Conservation (phyloP, 2,329 filamentous ascomycete species). For the Verticillium alfalfae region DNA sequence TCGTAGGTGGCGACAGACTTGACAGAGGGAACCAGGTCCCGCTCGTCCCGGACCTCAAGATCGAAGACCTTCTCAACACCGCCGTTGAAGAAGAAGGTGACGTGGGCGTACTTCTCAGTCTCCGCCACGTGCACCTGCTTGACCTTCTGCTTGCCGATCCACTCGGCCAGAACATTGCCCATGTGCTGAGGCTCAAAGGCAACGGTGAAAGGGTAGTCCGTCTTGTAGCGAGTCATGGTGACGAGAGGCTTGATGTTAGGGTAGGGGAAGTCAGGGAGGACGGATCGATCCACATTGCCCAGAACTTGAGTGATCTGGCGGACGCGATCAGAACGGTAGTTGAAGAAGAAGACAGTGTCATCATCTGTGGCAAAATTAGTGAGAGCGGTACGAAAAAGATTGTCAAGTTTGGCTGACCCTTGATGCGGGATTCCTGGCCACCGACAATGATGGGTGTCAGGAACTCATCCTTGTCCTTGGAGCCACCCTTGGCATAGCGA, state of each 20-base stretch:
- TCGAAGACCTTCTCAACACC: conserved; percentile 95
- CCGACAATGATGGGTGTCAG: conserved; percentile 94
- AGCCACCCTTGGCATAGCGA: conserved; percentile 69
- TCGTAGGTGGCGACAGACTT: conserved; percentile 91
- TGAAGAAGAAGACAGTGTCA: conserved; percentile 99
- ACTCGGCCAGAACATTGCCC: conserved; percentile 98
- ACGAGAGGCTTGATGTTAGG: conserved; percentile 80
- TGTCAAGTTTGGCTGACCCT: conserved; percentile 51
- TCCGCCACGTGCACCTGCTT: conserved; percentile 96
- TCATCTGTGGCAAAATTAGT: conserved; percentile 54
- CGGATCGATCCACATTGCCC: conserved; percentile 86
- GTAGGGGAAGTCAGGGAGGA: conserved; percentile 85
- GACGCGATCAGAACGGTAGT: conserved; percentile 97
- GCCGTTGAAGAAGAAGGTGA: conserved; percentile 99
- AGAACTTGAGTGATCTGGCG: conserved; percentile 94
- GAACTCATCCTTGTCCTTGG: conserved; percentile 87
- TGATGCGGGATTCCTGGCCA: conserved; percentile 77
- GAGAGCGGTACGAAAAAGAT: background rate
- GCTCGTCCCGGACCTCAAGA: conserved; percentile 76
- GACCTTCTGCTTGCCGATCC: conserved; percentile 81
- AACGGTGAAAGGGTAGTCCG: conserved; percentile 84
- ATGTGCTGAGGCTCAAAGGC: conserved; percentile 94
- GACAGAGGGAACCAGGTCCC: conserved; percentile 79
- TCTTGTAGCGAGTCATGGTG: conserved; percentile 99
- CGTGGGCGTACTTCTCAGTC: conserved; percentile 99